These are phyloP conservation scores for Arthrobotrys conoides DNA, from an alignment of 2,329 filamentous ascomycete species.

Conservation along the genomic window DNA sequence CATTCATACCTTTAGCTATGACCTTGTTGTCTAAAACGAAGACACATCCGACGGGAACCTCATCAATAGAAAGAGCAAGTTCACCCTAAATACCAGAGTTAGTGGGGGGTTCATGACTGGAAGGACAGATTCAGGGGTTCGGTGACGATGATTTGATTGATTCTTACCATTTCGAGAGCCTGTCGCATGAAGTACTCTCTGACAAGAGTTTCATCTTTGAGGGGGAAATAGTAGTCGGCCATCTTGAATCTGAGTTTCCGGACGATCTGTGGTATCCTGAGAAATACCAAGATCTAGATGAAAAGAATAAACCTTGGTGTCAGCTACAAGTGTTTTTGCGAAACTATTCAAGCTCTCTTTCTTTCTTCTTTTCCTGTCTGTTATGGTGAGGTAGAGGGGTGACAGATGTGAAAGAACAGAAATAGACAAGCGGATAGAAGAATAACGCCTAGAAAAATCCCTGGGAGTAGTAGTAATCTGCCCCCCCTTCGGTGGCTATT, in stretches of 20 bases:
- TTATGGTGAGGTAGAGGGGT: neutral
- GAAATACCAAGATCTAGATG: conserved; percentile 32
- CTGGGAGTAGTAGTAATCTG: no score
- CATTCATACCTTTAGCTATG: conserved; percentile 94
- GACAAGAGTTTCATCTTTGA: conserved; percentile 67
- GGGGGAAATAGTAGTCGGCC: conserved; percentile 50
- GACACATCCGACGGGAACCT: conserved; percentile 97
- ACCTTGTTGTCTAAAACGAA: conserved; percentile 84
- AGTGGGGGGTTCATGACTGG: conserved; percentile 51
- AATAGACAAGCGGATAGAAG: no score
- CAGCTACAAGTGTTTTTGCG: neutral
- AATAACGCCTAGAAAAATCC: no score
- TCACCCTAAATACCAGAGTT: conserved; percentile 76
- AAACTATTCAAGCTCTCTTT: neutral
- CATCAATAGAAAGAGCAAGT: conserved; percentile 84
- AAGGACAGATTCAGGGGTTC: conserved; percentile 28
- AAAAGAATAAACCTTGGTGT: neutral
- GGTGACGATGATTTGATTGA: neutral
- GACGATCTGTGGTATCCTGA: conserved; percentile 35
- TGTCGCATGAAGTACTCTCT: conserved; percentile 82
- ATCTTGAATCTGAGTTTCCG: conserved; percentile 33
- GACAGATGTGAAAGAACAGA: neutral
- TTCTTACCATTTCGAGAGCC: conserved; percentile 83
- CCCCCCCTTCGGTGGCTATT: no score
- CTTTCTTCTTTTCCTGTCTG: neutral